Percentiles rank a stretch among this genome's conserved stretches.
Evolutionary conservation across 805 yeast genomes (phyloP).

Genomic region (Starmera quercuum): DNA sequence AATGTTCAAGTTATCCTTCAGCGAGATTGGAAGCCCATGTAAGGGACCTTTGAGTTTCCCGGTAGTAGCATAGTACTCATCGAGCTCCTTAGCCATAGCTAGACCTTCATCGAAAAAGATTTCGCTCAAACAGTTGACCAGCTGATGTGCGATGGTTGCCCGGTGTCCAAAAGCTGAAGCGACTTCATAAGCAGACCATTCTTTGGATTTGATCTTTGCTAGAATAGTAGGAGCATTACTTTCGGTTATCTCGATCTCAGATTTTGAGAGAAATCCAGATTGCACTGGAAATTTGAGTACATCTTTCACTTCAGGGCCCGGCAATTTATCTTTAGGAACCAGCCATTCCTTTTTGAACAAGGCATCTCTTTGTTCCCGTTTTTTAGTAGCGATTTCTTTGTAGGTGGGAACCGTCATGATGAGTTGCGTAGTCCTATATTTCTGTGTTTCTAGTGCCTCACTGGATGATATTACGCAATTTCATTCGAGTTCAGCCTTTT

Average conservation of each 20-base stretch:
- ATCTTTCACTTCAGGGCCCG: slow-evolving; percentile 22
- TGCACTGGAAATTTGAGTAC: slow-evolving; percentile 29
- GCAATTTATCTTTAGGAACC: slow-evolving; percentile 10
- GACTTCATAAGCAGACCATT: slow-evolving; percentile 37
- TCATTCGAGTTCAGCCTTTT: not conserved
- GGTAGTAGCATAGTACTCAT: slow-evolving; percentile 35
- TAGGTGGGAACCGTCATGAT: slow-evolving; percentile 18
- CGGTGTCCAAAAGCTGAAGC: slow-evolving; percentile 50
- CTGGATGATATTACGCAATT: not conserved
- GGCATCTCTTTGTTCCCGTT: slow-evolving; percentile 32
- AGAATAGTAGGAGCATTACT: slow-evolving; percentile 12
- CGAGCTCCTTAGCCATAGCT: slow-evolving; percentile 45
- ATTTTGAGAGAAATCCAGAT: slow-evolving; percentile 25
- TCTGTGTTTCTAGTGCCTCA: not conserved
- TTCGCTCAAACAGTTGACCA: slow-evolving; percentile 28
- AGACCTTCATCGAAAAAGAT: slow-evolving; percentile 51
- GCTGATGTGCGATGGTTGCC: slow-evolving; percentile 51
- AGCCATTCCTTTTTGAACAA: slow-evolving; percentile 40
- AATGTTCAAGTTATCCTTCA: slow-evolving; percentile 37
- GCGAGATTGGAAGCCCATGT: slow-evolving; percentile 61
- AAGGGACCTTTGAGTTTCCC: slow-evolving; percentile 57
- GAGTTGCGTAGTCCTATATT: not conserved
- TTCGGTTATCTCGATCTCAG: slow-evolving; percentile 27
- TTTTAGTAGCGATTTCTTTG: slow-evolving; percentile 32
- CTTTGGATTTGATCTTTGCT: slow-evolving; percentile 22